These are phyloP conservation scores for Dictyostelium citrinum DNA, from an alignment of 78 protist species.

Conservation along the genomic window DNA sequence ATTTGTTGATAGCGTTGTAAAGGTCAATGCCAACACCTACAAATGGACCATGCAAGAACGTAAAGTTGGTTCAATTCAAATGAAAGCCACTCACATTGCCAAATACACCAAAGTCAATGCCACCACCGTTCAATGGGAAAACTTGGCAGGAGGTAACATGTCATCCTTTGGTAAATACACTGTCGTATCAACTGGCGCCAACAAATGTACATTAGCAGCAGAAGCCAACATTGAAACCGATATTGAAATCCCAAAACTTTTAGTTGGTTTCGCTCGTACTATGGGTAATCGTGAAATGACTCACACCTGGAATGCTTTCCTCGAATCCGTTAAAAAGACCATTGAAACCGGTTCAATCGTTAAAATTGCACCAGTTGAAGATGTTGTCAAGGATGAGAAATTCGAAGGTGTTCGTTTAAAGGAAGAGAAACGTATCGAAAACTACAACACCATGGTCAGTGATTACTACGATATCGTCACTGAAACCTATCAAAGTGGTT, in stretches of 20 bases:
- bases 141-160: slow-evolving; percentile 59
- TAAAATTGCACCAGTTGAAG: slow-evolving; percentile 58
- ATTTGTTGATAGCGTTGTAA: slow-evolving; percentile 57
- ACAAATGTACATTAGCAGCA: slow-evolving; percentile 8
- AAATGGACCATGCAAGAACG: slow-evolving; percentile 76
- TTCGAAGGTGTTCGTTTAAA: slow-evolving; percentile 52
- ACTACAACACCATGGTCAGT: slow-evolving; percentile 69
- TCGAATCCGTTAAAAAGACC: slow-evolving; percentile 37
- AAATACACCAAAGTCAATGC: slow-evolving; percentile 15
- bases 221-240: slow-evolving; percentile 66
- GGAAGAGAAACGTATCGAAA: slow-evolving; percentile 29
- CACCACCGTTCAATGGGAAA: slow-evolving; percentile 55
- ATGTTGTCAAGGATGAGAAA: slow-evolving; percentile 57
- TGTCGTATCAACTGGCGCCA: background rate
- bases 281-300: slow-evolving; percentile 75
- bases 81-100: slow-evolving; percentile 59
- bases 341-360: slow-evolving; percentile 46
- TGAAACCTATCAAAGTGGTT: slow-evolving; percentile 71
- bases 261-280: slow-evolving; percentile 67
- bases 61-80: slow-evolving; percentile 64
- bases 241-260: slow-evolving; percentile 68
- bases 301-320: slow-evolving; percentile 64
- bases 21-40: background rate
- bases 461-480: slow-evolving; percentile 71
- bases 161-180: slow-evolving; percentile 16